Percentiles rank a stretch among this genome's conserved stretches.
Evolutionary conservation across 2,329 filamentous ascomycete species (phyloP).

Genomic region (Conoideocrella luteorostrata): DNA sequence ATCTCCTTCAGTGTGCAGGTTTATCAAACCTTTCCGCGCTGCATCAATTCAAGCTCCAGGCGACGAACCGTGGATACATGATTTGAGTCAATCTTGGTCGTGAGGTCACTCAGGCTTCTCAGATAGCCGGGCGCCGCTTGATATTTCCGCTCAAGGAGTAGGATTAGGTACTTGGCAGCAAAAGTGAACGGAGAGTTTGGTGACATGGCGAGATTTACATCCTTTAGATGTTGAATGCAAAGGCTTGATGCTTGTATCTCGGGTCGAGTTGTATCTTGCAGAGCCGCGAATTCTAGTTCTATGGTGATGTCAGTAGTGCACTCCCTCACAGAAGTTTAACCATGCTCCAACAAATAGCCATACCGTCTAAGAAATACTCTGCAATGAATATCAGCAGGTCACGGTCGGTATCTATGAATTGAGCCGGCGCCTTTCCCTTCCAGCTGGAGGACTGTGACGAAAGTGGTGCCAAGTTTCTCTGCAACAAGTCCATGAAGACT

Average conservation of each 20-base stretch:
- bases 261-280: slow-evolving; percentile 21
- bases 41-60: slow-evolving; percentile 45
- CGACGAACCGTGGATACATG: slow-evolving; percentile 35
- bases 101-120: slow-evolving; percentile 27
- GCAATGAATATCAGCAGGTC: slow-evolving; percentile 37
- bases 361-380: slow-evolving; percentile 47
- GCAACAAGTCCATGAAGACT: slow-evolving; percentile 23
- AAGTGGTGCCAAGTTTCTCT: slow-evolving; percentile 12
- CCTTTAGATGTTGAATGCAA: slow-evolving; percentile 33
- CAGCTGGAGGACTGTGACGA: slow-evolving; percentile 18
- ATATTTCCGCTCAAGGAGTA: slow-evolving; percentile 29
- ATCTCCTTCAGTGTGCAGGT: too few relatives aligned
- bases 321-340: neutral
- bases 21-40: slow-evolving; percentile 41
- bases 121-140: slow-evolving; percentile 23
- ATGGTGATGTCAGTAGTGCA: neutral
- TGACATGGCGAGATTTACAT: slow-evolving; percentile 19
- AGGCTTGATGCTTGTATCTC: slow-evolving; percentile 35
- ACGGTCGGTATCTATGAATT: neutral
- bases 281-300: slow-evolving; percentile 42
- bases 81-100: slow-evolving; percentile 28
- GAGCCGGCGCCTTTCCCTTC: slow-evolving; percentile 38
- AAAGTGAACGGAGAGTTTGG: slow-evolving; percentile 27
- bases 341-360: slow-evolving; percentile 2
- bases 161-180: slow-evolving; percentile 30